Evolutionary conservation across 352 stramenopile species (phyloP).

Genomic region (Phytophthora colocasiae): DNA sequence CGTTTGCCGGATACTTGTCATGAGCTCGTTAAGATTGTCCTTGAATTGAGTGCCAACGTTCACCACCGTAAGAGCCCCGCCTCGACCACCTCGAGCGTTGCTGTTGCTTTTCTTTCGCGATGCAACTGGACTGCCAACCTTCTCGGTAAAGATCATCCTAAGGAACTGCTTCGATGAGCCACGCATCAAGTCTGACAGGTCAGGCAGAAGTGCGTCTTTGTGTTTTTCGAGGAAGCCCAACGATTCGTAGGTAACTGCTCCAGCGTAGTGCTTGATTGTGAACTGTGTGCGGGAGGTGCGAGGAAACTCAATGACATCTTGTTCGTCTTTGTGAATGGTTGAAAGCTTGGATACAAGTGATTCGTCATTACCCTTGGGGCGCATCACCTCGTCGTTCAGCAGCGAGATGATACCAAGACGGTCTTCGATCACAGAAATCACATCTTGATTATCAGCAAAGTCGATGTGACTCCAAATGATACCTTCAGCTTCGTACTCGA

Average conservation of each 20-base stretch:
- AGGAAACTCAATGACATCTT: conserved; percentile 82
- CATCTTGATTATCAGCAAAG: conserved; percentile 91
- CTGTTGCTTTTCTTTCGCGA: conserved; percentile 35
- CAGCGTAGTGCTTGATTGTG: conserved; percentile 95
- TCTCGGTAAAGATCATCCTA: conserved; percentile 55
- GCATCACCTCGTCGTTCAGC: conserved; percentile 91
- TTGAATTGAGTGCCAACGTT: conserved; percentile 90
- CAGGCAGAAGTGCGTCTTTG: conserved; percentile 93
- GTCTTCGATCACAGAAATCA: conserved; percentile 89
- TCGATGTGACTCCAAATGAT: conserved; percentile 96
- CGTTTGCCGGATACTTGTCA: conserved; percentile 94
- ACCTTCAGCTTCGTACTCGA: conserved; percentile 89
- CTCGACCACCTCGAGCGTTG: conserved; percentile 43
- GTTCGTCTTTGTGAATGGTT: conserved; percentile 81
- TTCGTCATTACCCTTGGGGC: conserved; percentile 87
- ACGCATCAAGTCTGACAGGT: conserved; percentile 90
- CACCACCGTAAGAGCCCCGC: conserved; percentile 58
- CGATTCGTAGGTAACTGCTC: conserved; percentile 92
- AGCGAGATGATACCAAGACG: conserved; percentile 90
- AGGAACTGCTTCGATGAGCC: conserved; percentile 72
- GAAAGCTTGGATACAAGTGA: conserved; percentile 81
- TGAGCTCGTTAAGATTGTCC: conserved; percentile 92
- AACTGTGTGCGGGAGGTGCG: conserved; percentile 88
- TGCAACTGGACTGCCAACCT: conserved; percentile 26
- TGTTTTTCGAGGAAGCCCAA: conserved; percentile 96